Evolutionary conservation across 257 asterid genomes (phyloP).

Genomic region (Solanum chiquidenum): DNA sequence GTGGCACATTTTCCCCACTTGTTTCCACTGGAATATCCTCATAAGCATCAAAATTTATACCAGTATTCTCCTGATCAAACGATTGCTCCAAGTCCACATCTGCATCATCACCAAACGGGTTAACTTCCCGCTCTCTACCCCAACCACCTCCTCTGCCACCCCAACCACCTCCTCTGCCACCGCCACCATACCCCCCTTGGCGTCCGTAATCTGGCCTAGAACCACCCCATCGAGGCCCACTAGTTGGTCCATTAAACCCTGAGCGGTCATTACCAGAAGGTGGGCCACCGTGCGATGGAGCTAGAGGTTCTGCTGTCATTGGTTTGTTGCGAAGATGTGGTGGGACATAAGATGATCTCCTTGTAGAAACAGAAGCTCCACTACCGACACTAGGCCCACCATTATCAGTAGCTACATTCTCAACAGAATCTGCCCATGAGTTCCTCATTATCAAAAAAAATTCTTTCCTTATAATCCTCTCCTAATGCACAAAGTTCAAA

Average conservation of each 20-base stretch:
- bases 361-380: slow-evolving; percentile 39
- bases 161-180: slow-evolving; percentile 35
- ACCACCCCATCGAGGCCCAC: slow-evolving; percentile 51
- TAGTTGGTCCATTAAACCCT: slow-evolving; percentile 37
- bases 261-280: slow-evolving; percentile 41
- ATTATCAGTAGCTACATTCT: slow-evolving; percentile 41
- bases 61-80: slow-evolving; percentile 62
- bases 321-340: slow-evolving; percentile 76
- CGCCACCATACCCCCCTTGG: slow-evolving; percentile 33
- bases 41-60: slow-evolving; percentile 80
- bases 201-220: slow-evolving; percentile 52
- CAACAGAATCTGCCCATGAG: slow-evolving; percentile 89
- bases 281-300: slow-evolving; percentile 42
- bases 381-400: slow-evolving; percentile 32
- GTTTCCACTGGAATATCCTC: slow-evolving; percentile 94
- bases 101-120: slow-evolving; percentile 64
- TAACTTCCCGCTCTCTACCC: slow-evolving; percentile 63
- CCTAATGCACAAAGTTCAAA: not conserved
- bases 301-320: slow-evolving; percentile 31
- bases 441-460: slow-evolving; percentile 32
- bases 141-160: slow-evolving; percentile 44
- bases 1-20: slow-evolving; percentile 73
- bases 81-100: slow-evolving; percentile 32
- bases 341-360: slow-evolving; percentile 56
- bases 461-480: not conserved